Base-by-base conservation (phyloP, 2,329 filamentous ascomycete genomes). In the Blastomyces parvus region DNA sequence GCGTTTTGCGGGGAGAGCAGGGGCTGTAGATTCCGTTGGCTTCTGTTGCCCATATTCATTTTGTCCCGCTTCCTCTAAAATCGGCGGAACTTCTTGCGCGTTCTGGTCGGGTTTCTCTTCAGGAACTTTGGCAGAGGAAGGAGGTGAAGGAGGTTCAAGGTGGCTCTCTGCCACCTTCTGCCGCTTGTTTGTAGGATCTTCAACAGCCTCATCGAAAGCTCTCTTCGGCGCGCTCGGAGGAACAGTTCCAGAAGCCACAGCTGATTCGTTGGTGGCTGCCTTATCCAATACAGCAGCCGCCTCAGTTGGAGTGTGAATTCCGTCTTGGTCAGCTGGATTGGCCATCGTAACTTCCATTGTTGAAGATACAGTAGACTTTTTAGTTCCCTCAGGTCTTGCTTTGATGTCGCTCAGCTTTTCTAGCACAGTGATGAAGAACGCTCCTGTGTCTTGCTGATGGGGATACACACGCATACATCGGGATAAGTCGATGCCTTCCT, bases 391-490 rank as follows among this genome's bases (percentile, higher is more conserved):
- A 27, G 87, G 86, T 74, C 84, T 89, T 9, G 87, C 88, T 73
- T 84, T 88, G 74, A 96, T 91, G 68, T 97, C 94, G 33, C 85
- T 84, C 74, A 88, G 87, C 82, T 99, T 99, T 80, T 97, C 89
- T 22, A 99, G 79, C 0, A 97, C 92, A 0, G 91, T 88, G 73
- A 99, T 97, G 79, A 99, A 99, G 82, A 99, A 99, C 27, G 89
- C 93, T 63, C 94, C 94, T 2, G 94, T 99, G 70, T 99, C 91
- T 77, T 99, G 94, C 72, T 91, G 83, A 75, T 99, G 94, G 42
- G 92, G 90, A 74, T 97, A 99, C 7, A 99, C 87, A 66, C 94
- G 85, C 83, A 97, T 92, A 77, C 93, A 97, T 65, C 89, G 85
- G 70, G 97, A 90, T 22, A 97, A 83, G 19, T 91, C 91, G 30